Base-by-base conservation (phyloP, 768 basidiomycete species). In the Tylopilus felleus region DNA sequence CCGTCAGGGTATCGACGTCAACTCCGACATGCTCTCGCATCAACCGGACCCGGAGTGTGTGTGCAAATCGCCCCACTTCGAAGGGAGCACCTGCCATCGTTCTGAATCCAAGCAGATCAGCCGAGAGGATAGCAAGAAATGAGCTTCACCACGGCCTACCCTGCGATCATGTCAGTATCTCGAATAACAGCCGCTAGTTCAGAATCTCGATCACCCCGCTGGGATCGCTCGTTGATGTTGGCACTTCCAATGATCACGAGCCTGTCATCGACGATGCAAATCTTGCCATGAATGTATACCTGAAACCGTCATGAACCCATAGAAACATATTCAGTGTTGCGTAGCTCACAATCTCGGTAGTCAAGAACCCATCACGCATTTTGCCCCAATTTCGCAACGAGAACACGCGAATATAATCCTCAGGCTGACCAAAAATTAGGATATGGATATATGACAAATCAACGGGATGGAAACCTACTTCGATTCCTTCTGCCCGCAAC, bases 1-100 rank as follows among this genome's bases (percentile, higher is more conserved):
- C 88, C 41, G 83, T 80, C 61, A 97, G 75, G 2, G 83, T 79
- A 66, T 99, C 97, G 28, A 98, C 94, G 67, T 99, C 93, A 52
- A 98, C 78, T 3, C 97, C 97, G 54, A 97, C 77, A 67, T 99
- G 97, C 66, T 99, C 97, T 58, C 90, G 80, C 97, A 99, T 99
- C 56, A 99, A 76, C 17, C 96, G 84, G 43, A 98, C 79, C 7
- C 97, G 87, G 12, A 99, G 78, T 4, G 90, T 89, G 71, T 99
- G 97, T 2, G 96, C 94, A 70, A 97, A 99, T 23, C 96, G 87
- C 19, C 97, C 97, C 54, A 98, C 96, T 79, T 92, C 84, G 78
- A 89, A 98, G 0, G 94, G 90, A 61, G 83, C 83, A 17, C 97
- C 96, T 9, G 86, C 96, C 96, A 99, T 98, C 1, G 80, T 86